Percentiles rank a stretch among this genome's conserved stretches.
Conservation (phyloP, 2,329 filamentous ascomycete genomes). For the Fusarium newnesense region DNA sequence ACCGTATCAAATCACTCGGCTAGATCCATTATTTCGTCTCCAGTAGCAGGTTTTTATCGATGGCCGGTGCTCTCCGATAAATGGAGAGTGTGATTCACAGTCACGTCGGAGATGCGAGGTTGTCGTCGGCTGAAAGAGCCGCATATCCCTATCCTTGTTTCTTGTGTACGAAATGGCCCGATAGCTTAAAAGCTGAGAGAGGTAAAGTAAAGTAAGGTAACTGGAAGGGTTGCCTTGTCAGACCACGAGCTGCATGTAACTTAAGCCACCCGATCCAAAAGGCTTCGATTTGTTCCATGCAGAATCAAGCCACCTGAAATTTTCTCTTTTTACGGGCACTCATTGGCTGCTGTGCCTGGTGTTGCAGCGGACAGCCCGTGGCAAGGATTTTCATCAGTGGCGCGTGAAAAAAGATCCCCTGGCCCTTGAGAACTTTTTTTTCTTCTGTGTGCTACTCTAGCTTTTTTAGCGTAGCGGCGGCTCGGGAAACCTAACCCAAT, state of each 20-base stretch:
- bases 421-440: constrained; percentile 10
- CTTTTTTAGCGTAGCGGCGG: constrained; percentile 4
- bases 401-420: constrained; percentile 1
- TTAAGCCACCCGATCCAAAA: constrained; percentile 3
- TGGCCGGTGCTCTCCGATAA: constrained; percentile 21
- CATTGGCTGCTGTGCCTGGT: constrained; percentile 10
- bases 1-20: constrained; percentile 4
- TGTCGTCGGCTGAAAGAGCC: constrained; percentile 28
- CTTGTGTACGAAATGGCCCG: constrained; percentile 6
- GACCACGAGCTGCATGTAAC: constrained; percentile 24
- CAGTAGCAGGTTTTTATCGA: not conserved
- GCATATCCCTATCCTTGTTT: not conserved
- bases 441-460: not conserved
- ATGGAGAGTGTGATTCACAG: constrained; percentile 14
- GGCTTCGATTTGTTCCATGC: constrained; percentile 8
- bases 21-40: not conserved
- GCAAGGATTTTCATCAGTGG: constrained; percentile 21
- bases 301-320: constrained; percentile 30
- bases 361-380: constrained; percentile 27
- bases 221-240: constrained; percentile 4
- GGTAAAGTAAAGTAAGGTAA: too few relatives aligned
- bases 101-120: constrained; percentile 26
- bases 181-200: not conserved
- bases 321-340: not conserved
- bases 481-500: constrained; percentile 10